phyloP scores from a whole-genome alignment of 2,329 filamentous ascomycete species.

The Pyricularia sp. region DNA sequence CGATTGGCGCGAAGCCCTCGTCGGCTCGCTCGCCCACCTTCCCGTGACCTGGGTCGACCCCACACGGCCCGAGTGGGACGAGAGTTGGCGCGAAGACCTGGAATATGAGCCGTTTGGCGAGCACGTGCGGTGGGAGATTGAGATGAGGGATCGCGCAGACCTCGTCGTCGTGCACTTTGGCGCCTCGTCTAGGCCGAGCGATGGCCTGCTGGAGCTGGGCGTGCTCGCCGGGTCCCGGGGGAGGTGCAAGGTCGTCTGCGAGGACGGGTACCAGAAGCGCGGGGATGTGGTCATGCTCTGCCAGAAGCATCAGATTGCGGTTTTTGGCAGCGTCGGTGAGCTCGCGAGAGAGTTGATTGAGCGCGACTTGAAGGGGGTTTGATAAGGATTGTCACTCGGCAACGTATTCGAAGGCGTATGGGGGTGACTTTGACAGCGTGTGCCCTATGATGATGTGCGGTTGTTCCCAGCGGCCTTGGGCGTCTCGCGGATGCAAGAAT shows the following conservation, averaged over 20 bases:
- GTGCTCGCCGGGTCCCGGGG: constrained; percentile 29
- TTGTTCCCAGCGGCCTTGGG: too few relatives aligned
- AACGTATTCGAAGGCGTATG: too few relatives aligned
- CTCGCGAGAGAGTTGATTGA: constrained; percentile 15
- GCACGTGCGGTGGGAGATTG: constrained; percentile 54
- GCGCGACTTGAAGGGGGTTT: too few relatives aligned
- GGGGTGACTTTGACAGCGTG: too few relatives aligned
- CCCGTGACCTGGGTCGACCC: constrained; percentile 49
- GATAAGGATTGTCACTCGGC: too few relatives aligned
- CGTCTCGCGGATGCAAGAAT: too few relatives aligned
- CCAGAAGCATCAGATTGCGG: constrained; percentile 30
- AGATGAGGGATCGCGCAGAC: constrained; percentile 40
- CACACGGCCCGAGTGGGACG: constrained; percentile 45
- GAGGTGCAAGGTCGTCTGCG: constrained; percentile 44
- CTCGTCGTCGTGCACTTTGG: constrained; percentile 50
- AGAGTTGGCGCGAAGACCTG: constrained; percentile 39
- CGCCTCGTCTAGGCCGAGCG: background rate
- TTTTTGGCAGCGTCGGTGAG: constrained; percentile 31
- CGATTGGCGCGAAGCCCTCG: constrained; percentile 39
- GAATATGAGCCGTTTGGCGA: constrained; percentile 33
- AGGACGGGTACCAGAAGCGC: constrained; percentile 41
- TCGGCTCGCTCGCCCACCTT: constrained; percentile 26
- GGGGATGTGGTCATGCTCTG: constrained; percentile 54
- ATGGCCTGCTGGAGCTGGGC: constrained; percentile 46
- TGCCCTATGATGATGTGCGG: too few relatives aligned